Evolutionary conservation across 495 filamentous ascomycete species (phyloP).

Genomic region (Aspergillus ellipticus): DNA sequence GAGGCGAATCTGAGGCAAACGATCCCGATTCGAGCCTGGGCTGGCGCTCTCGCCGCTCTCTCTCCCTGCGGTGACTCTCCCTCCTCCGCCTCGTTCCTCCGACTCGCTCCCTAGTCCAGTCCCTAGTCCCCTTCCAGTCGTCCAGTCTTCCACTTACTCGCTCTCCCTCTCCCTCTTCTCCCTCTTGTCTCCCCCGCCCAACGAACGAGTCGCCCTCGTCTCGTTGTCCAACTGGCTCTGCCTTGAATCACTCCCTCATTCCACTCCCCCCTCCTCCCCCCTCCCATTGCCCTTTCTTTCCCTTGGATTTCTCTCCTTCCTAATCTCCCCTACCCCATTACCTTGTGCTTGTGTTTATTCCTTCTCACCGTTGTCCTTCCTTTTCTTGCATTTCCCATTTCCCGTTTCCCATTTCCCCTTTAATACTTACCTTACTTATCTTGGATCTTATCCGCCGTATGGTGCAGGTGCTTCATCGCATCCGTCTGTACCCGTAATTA

Average conservation of each 20-base stretch:
- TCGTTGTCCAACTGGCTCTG: conserved; percentile 17
- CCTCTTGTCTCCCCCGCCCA: conserved; percentile 10
- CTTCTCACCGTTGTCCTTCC: conserved; percentile 8
- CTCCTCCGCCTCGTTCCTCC: too few relatives aligned
- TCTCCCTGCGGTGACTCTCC: neutral
- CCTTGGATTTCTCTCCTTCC: neutral
- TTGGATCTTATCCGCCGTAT: neutral
- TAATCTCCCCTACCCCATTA: conserved; percentile 4
- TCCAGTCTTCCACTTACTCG: neutral
- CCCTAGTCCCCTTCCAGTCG: neutral
- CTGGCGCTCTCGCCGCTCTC: too few relatives aligned
- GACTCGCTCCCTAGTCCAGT: too few relatives aligned
- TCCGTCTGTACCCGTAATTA: neutral
- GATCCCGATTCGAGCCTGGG: conserved; percentile 3
- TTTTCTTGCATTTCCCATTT: conserved; percentile 11
- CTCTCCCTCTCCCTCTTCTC: conserved; percentile 4
- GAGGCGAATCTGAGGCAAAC: conserved; percentile 9
- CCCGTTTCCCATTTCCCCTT: conserved; percentile 6
- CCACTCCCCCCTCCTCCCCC: conserved; percentile 6
- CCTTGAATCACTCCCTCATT: neutral
- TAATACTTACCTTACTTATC: neutral
- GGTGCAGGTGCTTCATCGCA: neutral
- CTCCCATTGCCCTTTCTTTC: conserved; percentile 13
- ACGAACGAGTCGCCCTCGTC: conserved; percentile 18
- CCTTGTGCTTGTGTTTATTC: conserved; percentile 6